Base-by-base conservation (phyloP, 345 rosid species). In the Microthlaspi erraticum region DNA sequence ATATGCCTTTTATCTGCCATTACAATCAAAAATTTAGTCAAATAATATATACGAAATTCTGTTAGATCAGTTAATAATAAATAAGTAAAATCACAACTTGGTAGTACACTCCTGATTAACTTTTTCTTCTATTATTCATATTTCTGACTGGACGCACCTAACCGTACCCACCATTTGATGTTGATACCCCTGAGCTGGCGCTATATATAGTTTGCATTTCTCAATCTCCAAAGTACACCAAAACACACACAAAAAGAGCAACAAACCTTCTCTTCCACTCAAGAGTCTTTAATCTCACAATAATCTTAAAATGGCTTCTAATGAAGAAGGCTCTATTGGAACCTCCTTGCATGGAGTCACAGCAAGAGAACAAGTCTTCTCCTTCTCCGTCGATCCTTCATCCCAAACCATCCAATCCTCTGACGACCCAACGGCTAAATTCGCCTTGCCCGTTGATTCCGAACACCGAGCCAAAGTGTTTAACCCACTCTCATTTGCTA, bases 391-490 rank as follows among this genome's bases (percentile, higher is more conserved):
- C 6, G 78, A 57, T 58, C 8, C 46, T 41, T 74, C 73, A 51
- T 74, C 56, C 23, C 68, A 66, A 66, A 12, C 18, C 13, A 14
- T 58, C 10, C 26, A 0, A 8, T 41, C 63, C 5, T 44, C 72
- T 0, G 44, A 58, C 64, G 83, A 11, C 74, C 87, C 77, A 16
- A 69, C 80, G 0, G 84, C 90, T 38, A 86, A 92, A 49, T 88
- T 92, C 66, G 62, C 61, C 6, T 49, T 88, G 5, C 92, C 94
- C 0, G 89, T 92, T 37, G 91, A 92, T 73, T 92, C 98, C 0
- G 94, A 92, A 73, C 96, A 89, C 81, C 83, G 86, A 36, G 92
- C 98, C 53, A 85, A 78, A 68, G 89, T 73, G 57, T 83, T 86
- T 75, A 88, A 87, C 59, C 57, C 80, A 29, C 80, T 85, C 61